A percentile compares a stretch with the other conserved stretches of the same genome.
Evolutionary conservation across 768 basidiomycete species (phyloP).

Genomic region (Pulveroboletus frians): DNA sequence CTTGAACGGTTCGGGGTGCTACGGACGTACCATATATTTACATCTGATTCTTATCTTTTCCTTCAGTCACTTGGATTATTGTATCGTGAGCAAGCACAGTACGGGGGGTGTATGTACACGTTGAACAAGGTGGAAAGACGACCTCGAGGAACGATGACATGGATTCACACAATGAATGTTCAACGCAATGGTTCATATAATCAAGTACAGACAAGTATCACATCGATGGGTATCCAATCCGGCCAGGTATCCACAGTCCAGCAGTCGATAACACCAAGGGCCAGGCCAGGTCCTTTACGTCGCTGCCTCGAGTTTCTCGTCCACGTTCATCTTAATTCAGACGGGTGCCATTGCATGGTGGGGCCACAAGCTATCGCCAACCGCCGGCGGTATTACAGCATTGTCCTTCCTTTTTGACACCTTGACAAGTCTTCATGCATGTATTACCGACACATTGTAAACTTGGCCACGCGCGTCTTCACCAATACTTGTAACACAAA

Average conservation of each 20-base stretch:
- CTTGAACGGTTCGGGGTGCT: slow-evolving; percentile 1
- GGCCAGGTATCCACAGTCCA: slow-evolving; percentile 5
- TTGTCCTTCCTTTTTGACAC: slow-evolving; percentile 19
- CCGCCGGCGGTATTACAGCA: slow-evolving; percentile 1
- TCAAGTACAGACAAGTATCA: slow-evolving; percentile 5
- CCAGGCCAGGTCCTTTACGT: background rate
- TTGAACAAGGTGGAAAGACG: too few relatives aligned
- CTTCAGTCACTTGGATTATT: background rate
- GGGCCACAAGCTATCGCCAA: slow-evolving; percentile 6
- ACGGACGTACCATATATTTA: slow-evolving; percentile 14
- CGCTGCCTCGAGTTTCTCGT: slow-evolving; percentile 10
- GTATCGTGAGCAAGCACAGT: slow-evolving; percentile 9
- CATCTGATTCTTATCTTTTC: slow-evolving; percentile 10
- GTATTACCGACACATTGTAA: slow-evolving; percentile 34
- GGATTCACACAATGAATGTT: background rate
- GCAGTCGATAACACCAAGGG: background rate
- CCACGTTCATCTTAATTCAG: slow-evolving; percentile 23
- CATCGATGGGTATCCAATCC: background rate
- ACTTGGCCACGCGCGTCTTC: slow-evolving; percentile 36
- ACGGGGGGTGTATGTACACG: background rate
- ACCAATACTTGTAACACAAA: slow-evolving; percentile 40
- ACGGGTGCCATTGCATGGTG: background rate
- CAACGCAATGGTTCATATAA: background rate
- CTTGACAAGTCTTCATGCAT: slow-evolving; percentile 31
- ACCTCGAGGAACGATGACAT: too few relatives aligned